Evolutionary conservation across 768 basidiomycete genomes (phyloP), one percentile per base, ranked within the genome.

Genomic region (Pleurotus tuoliensis): DNA sequence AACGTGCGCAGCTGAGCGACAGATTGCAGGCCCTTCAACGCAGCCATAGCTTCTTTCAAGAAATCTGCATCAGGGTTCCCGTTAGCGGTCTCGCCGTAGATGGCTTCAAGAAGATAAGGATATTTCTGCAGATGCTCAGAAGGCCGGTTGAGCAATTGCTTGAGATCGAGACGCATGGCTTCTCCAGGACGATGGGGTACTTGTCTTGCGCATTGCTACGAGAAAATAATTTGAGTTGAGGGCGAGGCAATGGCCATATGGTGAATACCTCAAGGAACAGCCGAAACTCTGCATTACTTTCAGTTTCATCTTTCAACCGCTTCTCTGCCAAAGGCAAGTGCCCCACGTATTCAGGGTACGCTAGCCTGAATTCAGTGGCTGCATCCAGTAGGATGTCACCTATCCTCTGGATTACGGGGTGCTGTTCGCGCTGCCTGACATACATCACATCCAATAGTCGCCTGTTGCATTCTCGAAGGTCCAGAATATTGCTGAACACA

Each of bases 301-400:
- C 92, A 30, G 84, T 71, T 74, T 97, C 96, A 25, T 94, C 90
- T 66, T 90, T 92, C 66, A 98, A 72, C 57, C 88, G 73, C 72
- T 89, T 90, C 71, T 95, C 94, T 1, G 92, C 94, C 5, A 87
- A 71, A 0, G 92, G 93, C 44, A 93, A 79, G 68, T 90, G 87
- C 1, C 90, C 92, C 34, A 92, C 81, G 63, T 95, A 97, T 5
- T 80, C 80, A 2, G 93, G 91, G 66, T 98, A 98, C 2, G 88
- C 86, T 37, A 86, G 75, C 43, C 91, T 81, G 73, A 97, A 97
- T 63, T 94, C 90, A 4, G 90, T 83, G 0, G 94, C 94, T 5
- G 90, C 88, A 24, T 87, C 82, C 39, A 97, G 75, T 67, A 96
- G 92, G 47, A 97, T 82, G 64, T 96, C 94, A 0, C 96, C 95